Percentiles rank a stretch among this genome's conserved stretches.
Conservation (phyloP, 2,329 filamentous ascomycete species). For the Botrytis medusae region DNA sequence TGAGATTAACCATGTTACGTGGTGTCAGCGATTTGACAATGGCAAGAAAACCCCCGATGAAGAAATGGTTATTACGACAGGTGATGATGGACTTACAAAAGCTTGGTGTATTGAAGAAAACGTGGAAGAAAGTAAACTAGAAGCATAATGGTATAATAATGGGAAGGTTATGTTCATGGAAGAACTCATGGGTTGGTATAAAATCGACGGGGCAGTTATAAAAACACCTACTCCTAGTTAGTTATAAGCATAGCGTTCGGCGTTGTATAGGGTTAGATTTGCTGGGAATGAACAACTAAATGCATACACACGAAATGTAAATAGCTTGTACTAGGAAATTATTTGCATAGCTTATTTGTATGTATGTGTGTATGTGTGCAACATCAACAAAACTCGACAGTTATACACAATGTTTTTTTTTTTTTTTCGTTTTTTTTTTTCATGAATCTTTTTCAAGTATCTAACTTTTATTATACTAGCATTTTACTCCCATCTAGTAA, state of each 20-base stretch:
- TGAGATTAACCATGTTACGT: conserved; percentile 89
- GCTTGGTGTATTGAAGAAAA: conserved; percentile 65
- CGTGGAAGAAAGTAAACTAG: background rate
- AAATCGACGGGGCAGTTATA: background rate
- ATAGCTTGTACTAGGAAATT: background rate
- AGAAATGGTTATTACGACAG: conserved; percentile 86
- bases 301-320: background rate
- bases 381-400: background rate
- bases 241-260: conserved; percentile 19
- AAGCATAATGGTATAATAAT: conserved; percentile 2
- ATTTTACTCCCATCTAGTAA: background rate
- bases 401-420: background rate
- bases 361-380: background rate
- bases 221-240: background rate
- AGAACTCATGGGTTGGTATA: background rate
- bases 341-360: background rate
- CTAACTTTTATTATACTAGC: background rate
- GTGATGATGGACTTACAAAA: conserved; percentile 85
- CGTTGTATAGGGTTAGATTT: conserved; percentile 13
- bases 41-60: conserved; percentile 60
- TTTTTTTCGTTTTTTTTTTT: background rate
- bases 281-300: background rate
- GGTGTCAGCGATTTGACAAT: conserved; percentile 77
- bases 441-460: background rate
- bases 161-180: background rate